Evolutionary conservation across 805 yeast genomes (phyloP).

Genomic region (Saccharomyces jurei): DNA sequence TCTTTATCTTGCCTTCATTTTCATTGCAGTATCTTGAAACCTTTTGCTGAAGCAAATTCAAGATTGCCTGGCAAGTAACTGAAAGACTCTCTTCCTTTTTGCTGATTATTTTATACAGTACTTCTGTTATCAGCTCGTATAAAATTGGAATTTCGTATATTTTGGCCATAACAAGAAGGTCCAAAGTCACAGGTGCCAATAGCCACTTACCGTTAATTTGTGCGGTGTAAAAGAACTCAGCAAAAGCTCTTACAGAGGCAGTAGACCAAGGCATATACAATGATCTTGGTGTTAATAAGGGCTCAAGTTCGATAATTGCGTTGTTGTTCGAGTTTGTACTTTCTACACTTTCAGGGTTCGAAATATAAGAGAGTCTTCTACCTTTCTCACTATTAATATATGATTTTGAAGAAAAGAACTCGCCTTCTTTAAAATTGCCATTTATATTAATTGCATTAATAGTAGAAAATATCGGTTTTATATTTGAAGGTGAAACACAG

Average conservation of each 20-base stretch:
- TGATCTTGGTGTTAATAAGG: constrained; percentile 58
- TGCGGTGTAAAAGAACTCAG: constrained; percentile 71
- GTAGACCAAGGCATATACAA: constrained; percentile 63
- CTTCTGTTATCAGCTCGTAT: constrained; percentile 61
- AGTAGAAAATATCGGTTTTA: neutral
- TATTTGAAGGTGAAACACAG: neutral
- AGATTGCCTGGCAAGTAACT: constrained; percentile 22
- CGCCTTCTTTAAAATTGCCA: neutral
- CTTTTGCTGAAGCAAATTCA: constrained; percentile 16
- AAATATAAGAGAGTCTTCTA: neutral
- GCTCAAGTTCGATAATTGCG: constrained; percentile 38
- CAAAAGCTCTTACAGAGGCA: constrained; percentile 51
- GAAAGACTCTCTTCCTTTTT: constrained; percentile 47
- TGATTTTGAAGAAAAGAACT: neutral
- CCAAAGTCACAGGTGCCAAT: constrained; percentile 58
- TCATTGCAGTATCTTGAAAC: constrained; percentile 16
- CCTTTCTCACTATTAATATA: neutral
- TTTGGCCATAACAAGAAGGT: constrained; percentile 53
- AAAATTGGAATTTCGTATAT: constrained; percentile 61
- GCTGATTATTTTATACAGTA: constrained; percentile 60
- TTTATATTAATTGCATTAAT: neutral
- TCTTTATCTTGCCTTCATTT: constrained; percentile 19
- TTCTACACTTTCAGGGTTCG: constrained; percentile 9
- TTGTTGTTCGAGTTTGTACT: constrained; percentile 4
- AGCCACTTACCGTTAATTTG: constrained; percentile 70